Base-by-base conservation (phyloP, 192 early-diverging fungal species). In the Coemansia sp. region DNA sequence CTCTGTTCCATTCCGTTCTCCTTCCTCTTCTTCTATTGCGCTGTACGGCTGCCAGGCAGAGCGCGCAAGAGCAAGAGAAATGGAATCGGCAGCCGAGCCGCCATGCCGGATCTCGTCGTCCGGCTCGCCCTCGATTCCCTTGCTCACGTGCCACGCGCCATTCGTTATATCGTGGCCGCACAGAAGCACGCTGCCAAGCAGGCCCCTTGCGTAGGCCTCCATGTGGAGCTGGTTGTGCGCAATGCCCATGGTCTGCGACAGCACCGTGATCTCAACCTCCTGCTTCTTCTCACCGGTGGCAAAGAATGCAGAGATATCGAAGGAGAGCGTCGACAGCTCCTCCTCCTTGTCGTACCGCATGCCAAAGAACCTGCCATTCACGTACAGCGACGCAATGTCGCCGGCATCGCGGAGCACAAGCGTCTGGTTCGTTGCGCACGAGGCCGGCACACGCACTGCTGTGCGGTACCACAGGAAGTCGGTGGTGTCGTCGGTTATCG, bases 401-500 rank as follows among this genome's bases (percentile, higher is more conserved):
- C 75, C 74, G 7, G 75, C 80, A 13, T 82, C 62, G 8, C 67
- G 51, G 1, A 82, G 61, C 11, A 74, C 72, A 13, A 82, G 67
- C 59, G 26, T 39, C 8, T 45, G 7, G 21, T 36, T 39, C 12
- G 18, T 8, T 1, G 47, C 22, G 55, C 75, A 72, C 2, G 46
- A 6, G 0, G 69, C 40, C 37, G 66, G 56, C 36, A 82, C 59
- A 12, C 18, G 41, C 39, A 73, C 60, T 6, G 48, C 47, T 11
- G 74, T 82, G 49, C 64, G 74, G 74, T 82, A 74, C 80, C 80
- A 82, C 68, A 76, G 55, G 63, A 77, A 82, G 66, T 82, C 80
- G 11, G 80, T 67, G 39, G 15, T 21, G 49, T 82, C 80, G 66
- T 77, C 67, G 10, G 80, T 82, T 0, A 77, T 41, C 16, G 64